Base-by-base conservation (phyloP, 2,329 filamentous ascomycete species). In the Nemania bipapillata region DNA sequence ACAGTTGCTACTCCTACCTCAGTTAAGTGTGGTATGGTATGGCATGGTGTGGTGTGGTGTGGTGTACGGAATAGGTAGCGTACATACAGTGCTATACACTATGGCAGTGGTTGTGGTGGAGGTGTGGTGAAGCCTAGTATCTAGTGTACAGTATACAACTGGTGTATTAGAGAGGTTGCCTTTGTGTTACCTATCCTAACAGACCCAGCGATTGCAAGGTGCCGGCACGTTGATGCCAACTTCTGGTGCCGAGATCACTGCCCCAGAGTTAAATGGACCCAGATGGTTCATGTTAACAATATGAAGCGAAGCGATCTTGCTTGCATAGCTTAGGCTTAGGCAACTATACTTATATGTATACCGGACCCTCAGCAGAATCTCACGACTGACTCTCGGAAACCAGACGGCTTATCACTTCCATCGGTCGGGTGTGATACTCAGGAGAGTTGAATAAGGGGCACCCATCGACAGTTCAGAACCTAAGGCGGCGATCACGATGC, bases 221-320 rank as follows among this genome's bases (percentile, higher is more conserved):
- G 53, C n/a, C 53, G 35, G 53, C 53, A 56, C 11, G 30, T 37
- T 40, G n/a, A 56, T 37, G 35, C 53, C 35, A 37, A 32, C 32
- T 24, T 56, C 53, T 56, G 7, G 53, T 56, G 53, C 53, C 32
- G 53, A 40, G 35, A 56, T 56, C 7, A 56, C 15, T n/a, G 24
- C 26, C 50, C 28, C 30, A 32, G 26, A 53, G 9, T 30, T 24
- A n/a, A n/a, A n/a, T 26, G 24, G 15, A 20, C 47, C n/a, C 30
- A 12, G 22, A 22, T 56, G 53, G 53, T 40, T 56, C 32, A 20
- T 32, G 50, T 17, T 26, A n/a, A 28, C 47, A 28, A 20, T 53
- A 9, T 35, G 47, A 50, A 50, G 47, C 47, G 20, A 28, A 53
- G 24, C 47, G 47, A 50, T 50, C 24, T 26, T 20, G 45, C 8